These are phyloP conservation scores for Ganoderma lucidum DNA, from an alignment of 1,284 basidiomycete genomes.

Conservation along the genomic window DNA sequence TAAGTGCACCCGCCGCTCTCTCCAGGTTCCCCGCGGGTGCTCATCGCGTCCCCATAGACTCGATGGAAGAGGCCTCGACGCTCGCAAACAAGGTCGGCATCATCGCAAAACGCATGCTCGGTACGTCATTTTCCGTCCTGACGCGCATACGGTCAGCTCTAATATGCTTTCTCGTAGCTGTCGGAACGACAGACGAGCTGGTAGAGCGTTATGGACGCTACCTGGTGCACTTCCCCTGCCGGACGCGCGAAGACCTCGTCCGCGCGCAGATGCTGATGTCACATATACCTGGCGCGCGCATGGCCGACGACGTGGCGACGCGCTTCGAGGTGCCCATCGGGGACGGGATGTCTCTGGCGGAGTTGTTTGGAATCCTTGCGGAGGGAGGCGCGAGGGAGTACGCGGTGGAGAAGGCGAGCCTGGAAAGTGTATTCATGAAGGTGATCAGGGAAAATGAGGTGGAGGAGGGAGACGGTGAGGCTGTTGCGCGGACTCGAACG, in stretches of 20 bases:
- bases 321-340: constrained; percentile 78
- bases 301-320: constrained; percentile 79
- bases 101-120: constrained; percentile 71
- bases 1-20: constrained; percentile 43
- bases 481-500: constrained; percentile 10
- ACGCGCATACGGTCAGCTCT: not conserved
- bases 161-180: constrained; percentile 46
- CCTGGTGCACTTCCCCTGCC: constrained; percentile 80
- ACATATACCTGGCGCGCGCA: constrained; percentile 66
- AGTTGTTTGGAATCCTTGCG: constrained; percentile 63
- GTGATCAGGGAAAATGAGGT: constrained; percentile 74
- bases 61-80: constrained; percentile 86
- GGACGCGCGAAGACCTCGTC: constrained; percentile 63
- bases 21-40: too few relatives aligned
- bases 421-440: constrained; percentile 80
- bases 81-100: constrained; percentile 79
- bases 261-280: constrained; percentile 68
- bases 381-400: constrained; percentile 62
- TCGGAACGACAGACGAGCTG: constrained; percentile 73
- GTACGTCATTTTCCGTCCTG: constrained; percentile 44
- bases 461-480: constrained; percentile 50
- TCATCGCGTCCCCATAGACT: constrained; percentile 52
- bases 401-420: constrained; percentile 70
- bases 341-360: constrained; percentile 54
- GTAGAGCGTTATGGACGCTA: constrained; percentile 77